phyloP scores from a whole-genome alignment of 2,329 filamentous ascomycete species.

The Emmonsia crescens region DNA sequence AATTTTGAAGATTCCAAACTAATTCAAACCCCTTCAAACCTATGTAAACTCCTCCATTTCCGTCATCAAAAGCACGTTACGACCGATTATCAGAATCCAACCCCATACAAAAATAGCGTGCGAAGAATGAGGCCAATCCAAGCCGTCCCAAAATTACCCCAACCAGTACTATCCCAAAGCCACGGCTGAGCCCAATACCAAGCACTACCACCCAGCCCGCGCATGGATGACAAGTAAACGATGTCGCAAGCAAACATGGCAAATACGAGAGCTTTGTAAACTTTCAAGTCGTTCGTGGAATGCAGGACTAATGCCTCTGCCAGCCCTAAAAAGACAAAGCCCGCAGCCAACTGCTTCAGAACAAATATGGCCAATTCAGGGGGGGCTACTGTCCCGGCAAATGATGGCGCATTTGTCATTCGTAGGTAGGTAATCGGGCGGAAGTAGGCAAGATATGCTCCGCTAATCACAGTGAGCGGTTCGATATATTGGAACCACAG shows the following conservation, averaged over 20 bases:
- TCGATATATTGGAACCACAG: constrained; percentile 2
- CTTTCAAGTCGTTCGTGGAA: background rate
- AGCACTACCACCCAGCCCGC: background rate
- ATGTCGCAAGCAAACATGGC: background rate
- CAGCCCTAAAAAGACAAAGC: background rate
- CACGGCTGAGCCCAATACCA: background rate
- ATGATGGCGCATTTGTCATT: constrained; percentile 1
- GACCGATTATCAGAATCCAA: background rate
- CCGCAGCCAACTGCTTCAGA: background rate
- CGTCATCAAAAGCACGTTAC: background rate
- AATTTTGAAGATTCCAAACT: no score
- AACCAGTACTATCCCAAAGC: constrained; percentile 1
- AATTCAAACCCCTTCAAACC: no score
- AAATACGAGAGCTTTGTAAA: background rate
- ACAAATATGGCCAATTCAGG: background rate
- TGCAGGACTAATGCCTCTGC: background rate
- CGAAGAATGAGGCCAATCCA: background rate
- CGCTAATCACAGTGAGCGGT: background rate
- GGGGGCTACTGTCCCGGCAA: background rate
- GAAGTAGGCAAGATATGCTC: background rate
- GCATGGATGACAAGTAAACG: background rate
- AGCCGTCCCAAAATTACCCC: background rate
- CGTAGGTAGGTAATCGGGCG: background rate
- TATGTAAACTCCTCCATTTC: background rate
- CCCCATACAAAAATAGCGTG: background rate